Base-by-base conservation (phyloP, 257 asterid genomes). In the Catharanthus roseus region DNA sequence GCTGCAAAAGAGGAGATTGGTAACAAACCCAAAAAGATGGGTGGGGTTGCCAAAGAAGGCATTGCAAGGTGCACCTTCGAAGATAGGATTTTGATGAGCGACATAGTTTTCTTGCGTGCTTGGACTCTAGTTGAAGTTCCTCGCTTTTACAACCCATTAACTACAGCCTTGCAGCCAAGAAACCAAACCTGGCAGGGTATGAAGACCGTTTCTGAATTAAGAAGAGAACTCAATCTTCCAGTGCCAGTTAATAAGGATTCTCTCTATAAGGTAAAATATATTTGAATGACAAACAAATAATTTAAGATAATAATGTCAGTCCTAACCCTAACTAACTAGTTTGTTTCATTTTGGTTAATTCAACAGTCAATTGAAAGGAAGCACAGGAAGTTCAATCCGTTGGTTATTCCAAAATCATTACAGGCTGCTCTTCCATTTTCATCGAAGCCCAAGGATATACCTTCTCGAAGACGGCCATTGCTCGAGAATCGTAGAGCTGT, bases 41-140 rank as follows among this genome's bases (percentile, higher is more conserved):
- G 95, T 34, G 97, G 95, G 58, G 63, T 41, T 71, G 78, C 84
- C 28, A 89, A 88, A 81, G 96, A 90, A 75, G 99, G 96, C 73
- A 88, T 93, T 80, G 96, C 92, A 61, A 86, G 99, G 87, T 93
- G 99, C 84, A 93, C 99, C 54, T 93, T 93, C 56, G 97, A 93
- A 86, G 99, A 91, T 84, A 91, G 70, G 80, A 89, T 93, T 29
- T 90, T 91, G 76, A 93, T 77, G 96, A 85, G 96, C 4, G 99
- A 93, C 78, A 84, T 85, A n/a, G 96, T 91, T 28, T 93, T 93
- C 82, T 81, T 93, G 85, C 99, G 96, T 72, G 99, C 96, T 51
- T 93, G 97, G 99, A 86, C 91, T 76, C 96, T 86, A 82, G 97
- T 93, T 60, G 99, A 93, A 73, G 91, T 91, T 72, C 99, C 99